A percentile compares a stretch with the other conserved stretches of the same genome.
Evolutionary conservation across 2,329 filamentous ascomycete genomes (phyloP).

Genomic region (Xylariaceae sp.): DNA sequence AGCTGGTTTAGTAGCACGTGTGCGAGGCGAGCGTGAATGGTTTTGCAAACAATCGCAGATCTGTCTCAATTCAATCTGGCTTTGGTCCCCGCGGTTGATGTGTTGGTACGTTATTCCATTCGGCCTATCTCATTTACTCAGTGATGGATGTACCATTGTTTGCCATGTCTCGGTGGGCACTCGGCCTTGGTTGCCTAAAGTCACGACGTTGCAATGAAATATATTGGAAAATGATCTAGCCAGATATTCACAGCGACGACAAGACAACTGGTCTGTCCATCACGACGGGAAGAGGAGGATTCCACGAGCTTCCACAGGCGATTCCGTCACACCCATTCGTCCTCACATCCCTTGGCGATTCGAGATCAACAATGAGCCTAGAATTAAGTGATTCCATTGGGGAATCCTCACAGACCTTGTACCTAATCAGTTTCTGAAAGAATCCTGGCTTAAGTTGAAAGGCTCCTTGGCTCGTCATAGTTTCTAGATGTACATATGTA

Average conservation of each 20-base stretch:
- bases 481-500: too few relatives aligned
- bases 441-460: not conserved
- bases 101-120: conserved; percentile 1
- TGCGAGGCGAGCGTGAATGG: conserved; percentile 18
- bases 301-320: not conserved
- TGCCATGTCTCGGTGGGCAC: conserved; percentile 9
- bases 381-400: not conserved
- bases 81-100: conserved; percentile 1
- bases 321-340: not conserved
- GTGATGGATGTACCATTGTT: not conserved
- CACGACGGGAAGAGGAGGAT: not conserved
- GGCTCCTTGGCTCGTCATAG: not conserved
- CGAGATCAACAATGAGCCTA: not conserved
- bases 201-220: not conserved
- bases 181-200: conserved; percentile 5
- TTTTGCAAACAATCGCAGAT: conserved; percentile 10
- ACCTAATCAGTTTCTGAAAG: not conserved
- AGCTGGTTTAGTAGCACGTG: conserved; percentile 20
- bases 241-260: not conserved
- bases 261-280: not conserved
- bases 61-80: conserved; percentile 6
- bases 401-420: not conserved
- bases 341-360: not conserved
- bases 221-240: too few relatives aligned
- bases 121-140: not conserved